Evolutionary conservation across 495 filamentous ascomycete species (phyloP).

Genomic region (Elaphomyces granulatus): DNA sequence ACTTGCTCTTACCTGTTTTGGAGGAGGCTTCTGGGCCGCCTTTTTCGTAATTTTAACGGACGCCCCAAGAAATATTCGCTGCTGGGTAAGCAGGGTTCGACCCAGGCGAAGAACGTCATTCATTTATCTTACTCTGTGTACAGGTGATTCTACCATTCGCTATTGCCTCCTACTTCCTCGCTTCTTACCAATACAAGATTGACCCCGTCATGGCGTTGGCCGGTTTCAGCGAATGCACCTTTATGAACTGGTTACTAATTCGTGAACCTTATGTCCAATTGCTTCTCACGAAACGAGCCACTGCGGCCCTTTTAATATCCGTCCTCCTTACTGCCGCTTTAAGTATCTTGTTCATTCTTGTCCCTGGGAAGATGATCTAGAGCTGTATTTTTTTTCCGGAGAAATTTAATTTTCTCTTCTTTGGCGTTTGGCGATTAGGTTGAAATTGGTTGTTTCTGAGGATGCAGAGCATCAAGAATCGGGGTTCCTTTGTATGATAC

Average conservation of each 20-base stretch:
- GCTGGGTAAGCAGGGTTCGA: constrained; percentile 84
- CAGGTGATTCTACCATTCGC: constrained; percentile 91
- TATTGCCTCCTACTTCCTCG: constrained; percentile 72
- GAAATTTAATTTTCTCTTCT: background rate
- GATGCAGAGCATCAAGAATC: background rate
- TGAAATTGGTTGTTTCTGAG: background rate
- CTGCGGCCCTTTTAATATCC: constrained; percentile 60
- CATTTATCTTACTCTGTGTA: constrained; percentile 7
- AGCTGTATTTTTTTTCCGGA: background rate
- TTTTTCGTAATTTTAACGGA: constrained; percentile 88
- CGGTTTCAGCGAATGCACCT: constrained; percentile 87
- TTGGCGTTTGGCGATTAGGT: background rate
- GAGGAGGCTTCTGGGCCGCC: constrained; percentile 83
- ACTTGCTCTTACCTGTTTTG: constrained; percentile 73
- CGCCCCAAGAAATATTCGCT: constrained; percentile 53
- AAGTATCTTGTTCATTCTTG: constrained; percentile 76
- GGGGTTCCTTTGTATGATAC: background rate
- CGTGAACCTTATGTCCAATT: constrained; percentile 79
- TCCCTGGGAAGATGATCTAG: constrained; percentile 78
- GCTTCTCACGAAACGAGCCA: constrained; percentile 64
- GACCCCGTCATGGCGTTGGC: constrained; percentile 84
- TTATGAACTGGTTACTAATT: constrained; percentile 74
- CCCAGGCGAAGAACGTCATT: too few species aligned
- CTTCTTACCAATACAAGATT: constrained; percentile 84
- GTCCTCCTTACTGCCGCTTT: constrained; percentile 60